phyloP scores from a whole-genome alignment of 768 basidiomycete genomes.

The Sutorius australiensis region DNA sequence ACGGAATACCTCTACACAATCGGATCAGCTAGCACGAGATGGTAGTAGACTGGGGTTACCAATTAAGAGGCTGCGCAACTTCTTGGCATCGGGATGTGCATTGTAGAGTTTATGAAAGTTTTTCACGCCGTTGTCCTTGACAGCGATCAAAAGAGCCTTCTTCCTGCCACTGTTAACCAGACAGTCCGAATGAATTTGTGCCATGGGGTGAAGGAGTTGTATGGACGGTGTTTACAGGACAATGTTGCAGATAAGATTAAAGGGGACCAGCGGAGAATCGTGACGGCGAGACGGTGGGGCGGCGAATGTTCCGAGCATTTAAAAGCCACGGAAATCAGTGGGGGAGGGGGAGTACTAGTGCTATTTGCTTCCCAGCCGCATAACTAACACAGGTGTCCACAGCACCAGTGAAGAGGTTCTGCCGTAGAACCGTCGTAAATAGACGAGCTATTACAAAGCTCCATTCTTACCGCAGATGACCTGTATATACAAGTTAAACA shows the following conservation, averaged over 20 bases:
- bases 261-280: background rate
- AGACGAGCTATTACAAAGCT: background rate
- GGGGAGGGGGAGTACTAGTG: background rate
- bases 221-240: background rate
- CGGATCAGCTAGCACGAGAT: background rate
- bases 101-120: constrained; percentile 1
- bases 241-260: constrained; percentile 13
- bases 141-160: constrained; percentile 25
- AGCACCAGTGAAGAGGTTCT: background rate
- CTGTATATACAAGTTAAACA: constrained; percentile 1
- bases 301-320: background rate
- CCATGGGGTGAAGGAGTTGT: constrained; percentile 5
- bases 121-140: constrained; percentile 1
- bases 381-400: constrained; percentile 9
- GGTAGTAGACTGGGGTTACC: constrained; percentile 11
- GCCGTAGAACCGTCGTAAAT: background rate
- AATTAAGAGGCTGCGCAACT: constrained; percentile 17
- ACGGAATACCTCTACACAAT: constrained; percentile 31
- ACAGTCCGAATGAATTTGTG: background rate
- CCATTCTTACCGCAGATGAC: background rate
- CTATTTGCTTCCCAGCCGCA: background rate
- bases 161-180: constrained; percentile 5
- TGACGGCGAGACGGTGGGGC: background rate
- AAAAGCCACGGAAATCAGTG: background rate
- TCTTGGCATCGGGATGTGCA: constrained; percentile 16